Base-by-base conservation (phyloP, 139 green algal species). In the Auxenochlorella pyrenoidosa region DNA sequence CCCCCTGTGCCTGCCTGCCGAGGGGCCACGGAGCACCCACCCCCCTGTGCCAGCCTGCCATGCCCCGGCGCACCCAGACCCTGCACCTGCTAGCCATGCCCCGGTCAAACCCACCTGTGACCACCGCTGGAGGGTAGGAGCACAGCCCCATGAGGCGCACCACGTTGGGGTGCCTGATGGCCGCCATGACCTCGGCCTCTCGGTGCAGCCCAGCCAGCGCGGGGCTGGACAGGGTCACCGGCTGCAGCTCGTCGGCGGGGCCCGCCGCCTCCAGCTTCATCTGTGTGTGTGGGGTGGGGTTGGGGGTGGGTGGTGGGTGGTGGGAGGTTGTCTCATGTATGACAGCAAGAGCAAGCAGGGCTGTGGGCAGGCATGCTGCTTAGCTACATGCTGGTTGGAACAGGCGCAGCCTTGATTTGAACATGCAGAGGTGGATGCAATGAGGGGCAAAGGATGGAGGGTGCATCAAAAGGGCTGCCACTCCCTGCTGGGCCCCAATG, bases 111-210 rank as follows among this genome's bases (percentile, higher is more conserved):
- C 6, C 51, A 66, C 76, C 79, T 75, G 79, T 75, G 10, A 85
- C 79, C 4, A 85, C 24, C 6, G 79, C 79, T 18, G 79, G 58
- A 8, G 79, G 79, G 51, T 75, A 58, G 38, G 26, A 28, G 79
- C 58, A 75, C 10, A 85, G 40, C 5, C 79, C 79, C 36, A 85
- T 51, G 22, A 85, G 59, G 5, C 22, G 24, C 36, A 85, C 38
- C 22, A 85, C 40, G 15, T 85, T 85, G 21, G 79, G 79, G 72
- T 79, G 70, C 16, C 28, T 51, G 22, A 54, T 34, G 10, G 36
- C 38, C 13, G 79, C 58, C 79, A 84, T 84, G 18, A 85, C 10
- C 79, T 72, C 36, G 2, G 79, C 79, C 38, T 85, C 79, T 3
- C 30, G 34, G 22, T 58, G 54, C 75, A 82, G 75, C 3, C 75